Evolutionary conservation across 257 asterid genomes (phyloP).

Genomic region (Nicotiana otophora): DNA sequence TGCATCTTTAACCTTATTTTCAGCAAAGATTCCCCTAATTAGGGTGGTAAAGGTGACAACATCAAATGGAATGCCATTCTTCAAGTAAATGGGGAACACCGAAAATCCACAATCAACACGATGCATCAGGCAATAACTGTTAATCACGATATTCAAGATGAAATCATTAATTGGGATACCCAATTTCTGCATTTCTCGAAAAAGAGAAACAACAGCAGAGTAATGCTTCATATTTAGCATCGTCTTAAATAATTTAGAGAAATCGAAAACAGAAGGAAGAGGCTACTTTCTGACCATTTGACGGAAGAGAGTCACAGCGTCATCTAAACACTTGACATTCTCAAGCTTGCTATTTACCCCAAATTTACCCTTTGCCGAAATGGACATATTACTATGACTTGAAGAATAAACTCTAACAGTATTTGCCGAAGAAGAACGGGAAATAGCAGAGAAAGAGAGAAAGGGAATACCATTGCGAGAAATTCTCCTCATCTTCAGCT

Average conservation of each 20-base stretch:
- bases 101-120: constrained; percentile 16
- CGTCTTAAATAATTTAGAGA: not conserved
- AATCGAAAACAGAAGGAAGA: constrained; percentile 9
- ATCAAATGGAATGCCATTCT: constrained; percentile 4
- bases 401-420: too few species aligned
- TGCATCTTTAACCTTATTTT: not conserved
- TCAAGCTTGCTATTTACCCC: not conserved
- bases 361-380: not conserved
- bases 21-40: constrained; percentile 13
- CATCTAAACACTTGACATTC: not conserved
- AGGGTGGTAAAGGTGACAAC: not conserved
- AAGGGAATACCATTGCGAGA: too few species aligned
- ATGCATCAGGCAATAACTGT: constrained; percentile 7
- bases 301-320: constrained; percentile 11
- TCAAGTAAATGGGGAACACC: constrained; percentile 13
- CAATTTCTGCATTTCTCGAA: constrained; percentile 13
- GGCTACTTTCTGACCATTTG: constrained; percentile 11
- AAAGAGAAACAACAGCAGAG: constrained; percentile 3
- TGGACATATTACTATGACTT: not conserved
- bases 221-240: constrained; percentile 11
- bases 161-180: not conserved
- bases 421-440: too few species aligned
- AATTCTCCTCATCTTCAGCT: too few species aligned
- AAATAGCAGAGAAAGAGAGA: too few species aligned
- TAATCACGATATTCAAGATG: not conserved